Conservation (phyloP, 257 asterid genomes). For the Penstemon davidsonii region DNA sequence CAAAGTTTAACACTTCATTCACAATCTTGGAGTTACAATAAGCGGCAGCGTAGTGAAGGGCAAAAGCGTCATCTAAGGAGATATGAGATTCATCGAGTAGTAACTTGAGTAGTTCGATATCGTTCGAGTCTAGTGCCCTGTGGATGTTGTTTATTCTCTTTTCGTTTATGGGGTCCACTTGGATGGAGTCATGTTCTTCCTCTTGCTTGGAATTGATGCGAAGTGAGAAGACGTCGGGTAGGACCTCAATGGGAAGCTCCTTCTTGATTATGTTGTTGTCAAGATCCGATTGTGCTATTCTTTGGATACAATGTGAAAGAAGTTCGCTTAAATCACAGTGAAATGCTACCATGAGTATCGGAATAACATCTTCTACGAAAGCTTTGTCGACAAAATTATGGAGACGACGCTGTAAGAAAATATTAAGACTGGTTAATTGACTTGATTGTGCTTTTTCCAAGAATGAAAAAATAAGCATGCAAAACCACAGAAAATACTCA, state of each 20-base stretch:
- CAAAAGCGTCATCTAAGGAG: conserved; percentile 65
- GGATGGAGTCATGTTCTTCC: conserved; percentile 36
- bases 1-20: conserved; percentile 56
- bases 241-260: conserved; percentile 65
- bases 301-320: conserved; percentile 48
- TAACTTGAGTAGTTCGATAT: conserved; percentile 56
- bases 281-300: conserved; percentile 63
- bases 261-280: conserved; percentile 58
- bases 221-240: conserved; percentile 41
- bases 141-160: conserved; percentile 62
- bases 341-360: conserved; percentile 64
- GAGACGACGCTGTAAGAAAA: conserved; percentile 66
- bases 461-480: no score
- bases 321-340: conserved; percentile 54
- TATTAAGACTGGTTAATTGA: background rate
- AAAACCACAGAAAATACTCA: no score
- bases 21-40: conserved; percentile 74
- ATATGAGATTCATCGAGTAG: conserved; percentile 70
- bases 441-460: no score
- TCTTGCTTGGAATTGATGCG: conserved; percentile 44
- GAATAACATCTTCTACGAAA: conserved; percentile 70
- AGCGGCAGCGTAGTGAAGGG: conserved; percentile 86
- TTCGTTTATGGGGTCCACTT: conserved; percentile 45
- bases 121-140: conserved; percentile 75
- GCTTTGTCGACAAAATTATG: conserved; percentile 70